Percentiles rank a stretch among this genome's conserved stretches.
Conservation (phyloP, 306 rosid genomes). For the Clitoria ternatea region DNA sequence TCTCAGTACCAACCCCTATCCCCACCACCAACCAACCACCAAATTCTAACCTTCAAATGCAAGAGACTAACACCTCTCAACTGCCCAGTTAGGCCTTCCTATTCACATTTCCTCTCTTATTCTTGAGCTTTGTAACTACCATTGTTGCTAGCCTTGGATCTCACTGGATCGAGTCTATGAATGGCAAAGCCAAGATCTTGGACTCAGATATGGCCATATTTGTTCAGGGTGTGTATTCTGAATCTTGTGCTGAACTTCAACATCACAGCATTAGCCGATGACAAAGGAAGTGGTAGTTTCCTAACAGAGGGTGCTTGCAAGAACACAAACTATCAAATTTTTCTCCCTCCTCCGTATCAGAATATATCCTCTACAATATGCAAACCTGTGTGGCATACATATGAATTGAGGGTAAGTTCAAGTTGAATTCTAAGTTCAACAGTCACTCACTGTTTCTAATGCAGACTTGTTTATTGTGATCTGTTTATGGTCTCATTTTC, state of each 20-base stretch:
- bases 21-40: conserved; percentile 50
- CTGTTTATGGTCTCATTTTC: not conserved
- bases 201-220: conserved; percentile 22
- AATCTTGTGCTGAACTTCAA: conserved; percentile 30
- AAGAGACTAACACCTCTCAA: conserved; percentile 70
- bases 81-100: conserved; percentile 34
- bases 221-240: conserved; percentile 27
- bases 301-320: conserved; percentile 45
- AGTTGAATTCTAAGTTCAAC: not conserved
- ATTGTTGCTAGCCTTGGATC: conserved; percentile 17
- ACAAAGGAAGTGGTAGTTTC: conserved; percentile 17
- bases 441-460: too few species aligned
- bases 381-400: conserved; percentile 85
- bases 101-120: conserved; percentile 31
- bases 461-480: conserved; percentile 5
- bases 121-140: conserved; percentile 27
- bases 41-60: conserved; percentile 52
- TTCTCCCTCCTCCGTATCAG: conserved; percentile 83
- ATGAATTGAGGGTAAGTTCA: conserved; percentile 72
- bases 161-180: conserved; percentile 16
- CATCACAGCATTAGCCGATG: conserved; percentile 28
- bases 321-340: conserved; percentile 56
- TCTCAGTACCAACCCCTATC: conserved; percentile 40
- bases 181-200: conserved; percentile 49
- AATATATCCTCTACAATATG: conserved; percentile 62